Evolutionary conservation across 192 early-diverging fungal species (phyloP).

Genomic region (Mortierella alpina): DNA sequence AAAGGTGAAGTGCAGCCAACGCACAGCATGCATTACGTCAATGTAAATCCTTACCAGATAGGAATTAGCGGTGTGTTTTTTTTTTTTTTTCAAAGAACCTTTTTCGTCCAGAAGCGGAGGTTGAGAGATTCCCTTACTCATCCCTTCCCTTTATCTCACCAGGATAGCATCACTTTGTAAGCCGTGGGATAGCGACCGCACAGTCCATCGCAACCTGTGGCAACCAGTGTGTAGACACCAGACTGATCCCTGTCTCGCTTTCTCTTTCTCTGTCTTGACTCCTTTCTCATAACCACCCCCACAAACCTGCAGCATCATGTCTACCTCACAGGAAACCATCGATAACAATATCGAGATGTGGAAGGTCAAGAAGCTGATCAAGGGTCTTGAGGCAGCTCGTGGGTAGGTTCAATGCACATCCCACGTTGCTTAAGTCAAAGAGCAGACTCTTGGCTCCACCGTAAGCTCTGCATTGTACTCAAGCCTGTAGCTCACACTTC

Average conservation of each 20-base stretch:
- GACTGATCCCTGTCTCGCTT: conserved; percentile 4
- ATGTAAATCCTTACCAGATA: too few species aligned
- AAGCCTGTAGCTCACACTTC: background rate
- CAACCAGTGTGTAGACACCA: background rate
- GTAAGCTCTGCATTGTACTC: background rate
- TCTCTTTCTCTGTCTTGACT: background rate
- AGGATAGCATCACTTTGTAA: conserved; percentile 42
- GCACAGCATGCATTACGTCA: too few species aligned
- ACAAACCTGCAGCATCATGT: conserved; percentile 28
- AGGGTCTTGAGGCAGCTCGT: conserved; percentile 91
- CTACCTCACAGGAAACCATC: conserved; percentile 58
- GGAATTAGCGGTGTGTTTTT: too few species aligned
- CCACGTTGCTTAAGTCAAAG: background rate
- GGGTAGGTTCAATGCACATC: conserved; percentile 67
- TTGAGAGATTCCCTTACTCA: background rate
- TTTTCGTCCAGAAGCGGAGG: too few species aligned
- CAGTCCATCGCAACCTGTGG: background rate
- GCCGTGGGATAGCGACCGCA: background rate
- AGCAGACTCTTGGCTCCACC: background rate
- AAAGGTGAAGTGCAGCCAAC: too few species aligned
- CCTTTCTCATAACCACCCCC: background rate
- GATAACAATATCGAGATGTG: conserved; percentile 96
- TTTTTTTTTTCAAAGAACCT: too few species aligned
- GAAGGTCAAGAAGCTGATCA: conserved; percentile 99
- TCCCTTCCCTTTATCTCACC: conserved; percentile 13